These are phyloP conservation scores for Stemphylium vesicarium DNA, from an alignment of 2,329 filamentous ascomycete genomes.

Conservation along the genomic window DNA sequence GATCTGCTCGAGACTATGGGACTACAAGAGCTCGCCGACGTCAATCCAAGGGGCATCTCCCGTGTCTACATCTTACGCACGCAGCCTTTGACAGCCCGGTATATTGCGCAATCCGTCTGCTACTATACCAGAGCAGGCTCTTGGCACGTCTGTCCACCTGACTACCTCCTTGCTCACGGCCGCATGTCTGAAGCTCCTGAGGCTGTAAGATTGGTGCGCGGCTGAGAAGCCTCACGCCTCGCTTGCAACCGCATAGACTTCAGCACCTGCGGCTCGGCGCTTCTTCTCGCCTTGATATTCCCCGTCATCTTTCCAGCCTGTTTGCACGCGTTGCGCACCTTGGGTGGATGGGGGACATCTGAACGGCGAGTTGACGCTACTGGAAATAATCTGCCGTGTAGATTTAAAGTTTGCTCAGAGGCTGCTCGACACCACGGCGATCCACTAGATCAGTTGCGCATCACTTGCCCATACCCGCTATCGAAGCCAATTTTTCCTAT, in stretches of 20 bases:
- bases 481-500: neutral
- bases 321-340: neutral
- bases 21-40: neutral
- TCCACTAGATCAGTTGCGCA: neutral
- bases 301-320: neutral
- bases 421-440: neutral
- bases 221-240: neutral
- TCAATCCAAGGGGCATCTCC: neutral
- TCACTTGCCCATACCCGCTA: conserved; percentile 1
- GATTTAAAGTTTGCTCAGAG: conserved; percentile 1
- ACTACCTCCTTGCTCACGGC: neutral
- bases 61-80: neutral
- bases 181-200: neutral
- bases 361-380: neutral
- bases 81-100: neutral
- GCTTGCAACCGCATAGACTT: neutral
- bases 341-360: neutral
- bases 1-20: neutral
- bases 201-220: neutral
- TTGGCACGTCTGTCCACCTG: neutral
- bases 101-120: neutral
- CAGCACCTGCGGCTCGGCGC: neutral
- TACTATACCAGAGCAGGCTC: too few relatives aligned
- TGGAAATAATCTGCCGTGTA: neutral
- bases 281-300: neutral